Conservation (phyloP, 2,329 filamentous ascomycete genomes). For the Leptodontidium sp. region DNA sequence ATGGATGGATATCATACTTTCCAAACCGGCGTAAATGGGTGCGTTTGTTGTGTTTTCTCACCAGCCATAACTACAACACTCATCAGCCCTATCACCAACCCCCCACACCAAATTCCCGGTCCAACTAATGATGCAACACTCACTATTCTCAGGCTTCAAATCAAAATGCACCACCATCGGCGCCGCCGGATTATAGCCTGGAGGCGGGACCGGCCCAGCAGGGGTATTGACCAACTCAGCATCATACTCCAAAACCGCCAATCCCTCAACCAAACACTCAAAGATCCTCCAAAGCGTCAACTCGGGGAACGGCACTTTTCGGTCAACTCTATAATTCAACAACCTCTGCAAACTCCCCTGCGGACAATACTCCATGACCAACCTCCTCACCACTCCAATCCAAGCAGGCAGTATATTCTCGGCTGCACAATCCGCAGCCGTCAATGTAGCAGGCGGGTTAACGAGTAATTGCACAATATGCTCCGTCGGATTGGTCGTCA, state of each 20-base stretch:
- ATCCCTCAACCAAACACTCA: slow-evolving; percentile 23
- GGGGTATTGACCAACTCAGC: background rate
- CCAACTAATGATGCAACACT: background rate
- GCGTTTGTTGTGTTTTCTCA: background rate
- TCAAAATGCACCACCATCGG: slow-evolving; percentile 21
- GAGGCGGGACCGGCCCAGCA: background rate
- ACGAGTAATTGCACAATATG: slow-evolving; percentile 4
- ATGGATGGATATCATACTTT: slow-evolving; percentile 1
- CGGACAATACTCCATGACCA: slow-evolving; percentile 13
- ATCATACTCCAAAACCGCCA: slow-evolving; percentile 12
- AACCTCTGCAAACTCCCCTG: background rate
- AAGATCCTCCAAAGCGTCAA: slow-evolving; percentile 24
- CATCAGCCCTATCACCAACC: background rate
- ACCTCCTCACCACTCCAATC: background rate
- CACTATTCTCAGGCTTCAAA: slow-evolving; percentile 25
- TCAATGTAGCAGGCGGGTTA: background rate
- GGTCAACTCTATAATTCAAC: background rate
- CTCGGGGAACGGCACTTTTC: slow-evolving; percentile 5
- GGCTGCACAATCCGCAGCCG: background rate
- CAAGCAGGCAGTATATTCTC: background rate
- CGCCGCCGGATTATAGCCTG: background rate
- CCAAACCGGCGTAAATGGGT: slow-evolving; percentile 1
- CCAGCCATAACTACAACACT: background rate
- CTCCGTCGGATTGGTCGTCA: background rate
- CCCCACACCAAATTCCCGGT: too few relatives aligned